These are phyloP conservation scores for Cornus controversa DNA, from an alignment of 148 eudicot genomes.

Conservation along the genomic window DNA sequence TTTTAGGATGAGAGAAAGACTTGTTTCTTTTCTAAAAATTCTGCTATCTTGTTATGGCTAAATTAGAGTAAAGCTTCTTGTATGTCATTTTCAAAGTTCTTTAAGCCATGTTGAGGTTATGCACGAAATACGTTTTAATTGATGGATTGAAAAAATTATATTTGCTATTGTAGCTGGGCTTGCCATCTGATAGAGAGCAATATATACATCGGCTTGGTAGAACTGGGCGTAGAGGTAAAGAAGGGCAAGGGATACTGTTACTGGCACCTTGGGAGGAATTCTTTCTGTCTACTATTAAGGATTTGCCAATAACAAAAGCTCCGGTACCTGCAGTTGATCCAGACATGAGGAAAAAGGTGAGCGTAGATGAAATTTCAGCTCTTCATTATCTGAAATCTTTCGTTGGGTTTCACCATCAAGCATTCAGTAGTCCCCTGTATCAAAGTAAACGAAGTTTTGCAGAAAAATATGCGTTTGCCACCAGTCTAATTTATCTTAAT, in stretches of 20 bases:
- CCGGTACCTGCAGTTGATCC: slow-evolving; percentile 59
- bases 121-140: background rate
- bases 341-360: slow-evolving; percentile 67
- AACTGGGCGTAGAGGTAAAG: slow-evolving; percentile 98
- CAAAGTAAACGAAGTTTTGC: background rate
- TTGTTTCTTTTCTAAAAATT: too few relatives aligned
- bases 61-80: background rate
- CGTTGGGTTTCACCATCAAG: background rate
- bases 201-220: slow-evolving; percentile 96
- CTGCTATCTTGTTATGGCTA: background rate
- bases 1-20: background rate
- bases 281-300: slow-evolving; percentile 69
- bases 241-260: slow-evolving; percentile 82
- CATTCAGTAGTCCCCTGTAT: background rate
- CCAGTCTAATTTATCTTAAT: background rate
- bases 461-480: background rate
- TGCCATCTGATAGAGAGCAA: slow-evolving; percentile 86
- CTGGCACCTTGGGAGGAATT: slow-evolving; percentile 88
- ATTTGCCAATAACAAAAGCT: slow-evolving; percentile 72
- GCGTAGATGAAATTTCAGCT: background rate
- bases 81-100: too few relatives aligned
- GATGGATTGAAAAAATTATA: background rate
- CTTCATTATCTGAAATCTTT: background rate
- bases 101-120: background rate
- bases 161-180: slow-evolving; percentile 56